Evolutionary conservation across 305 asterid species (phyloP).

Genomic region (Withania somnifera): DNA sequence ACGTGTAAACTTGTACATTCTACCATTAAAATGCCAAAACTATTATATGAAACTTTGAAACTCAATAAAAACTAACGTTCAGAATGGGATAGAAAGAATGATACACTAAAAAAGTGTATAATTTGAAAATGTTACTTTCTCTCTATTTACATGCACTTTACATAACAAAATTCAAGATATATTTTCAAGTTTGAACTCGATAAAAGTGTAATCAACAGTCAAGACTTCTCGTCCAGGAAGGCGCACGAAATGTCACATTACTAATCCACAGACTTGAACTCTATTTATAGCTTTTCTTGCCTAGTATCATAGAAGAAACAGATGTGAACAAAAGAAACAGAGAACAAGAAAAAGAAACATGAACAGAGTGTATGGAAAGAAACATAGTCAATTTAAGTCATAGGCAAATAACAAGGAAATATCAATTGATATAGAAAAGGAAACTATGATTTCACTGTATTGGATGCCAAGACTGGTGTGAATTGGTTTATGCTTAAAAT

Average conservation of each 20-base stretch:
- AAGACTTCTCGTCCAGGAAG: neutral
- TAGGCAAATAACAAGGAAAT: neutral
- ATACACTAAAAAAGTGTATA: neutral
- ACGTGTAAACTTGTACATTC: neutral
- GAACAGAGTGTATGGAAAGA: too few relatives aligned
- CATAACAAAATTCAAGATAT: neutral
- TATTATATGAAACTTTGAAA: neutral
- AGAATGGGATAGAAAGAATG: neutral
- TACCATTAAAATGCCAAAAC: neutral
- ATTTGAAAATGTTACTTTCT: too few relatives aligned
- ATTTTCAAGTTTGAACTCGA: neutral
- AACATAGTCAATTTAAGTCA: too few relatives aligned
- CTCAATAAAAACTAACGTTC: neutral
- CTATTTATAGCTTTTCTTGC: constrained; percentile 25
- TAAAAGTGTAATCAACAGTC: neutral
- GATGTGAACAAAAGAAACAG: too few relatives aligned
- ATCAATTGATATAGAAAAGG: neutral
- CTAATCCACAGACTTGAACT: constrained; percentile 11
- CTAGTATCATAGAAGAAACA: constrained; percentile 7
- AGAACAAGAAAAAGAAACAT: too few relatives aligned
- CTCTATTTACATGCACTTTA: neutral
- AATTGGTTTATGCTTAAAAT: neutral
- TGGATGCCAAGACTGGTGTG: neutral
- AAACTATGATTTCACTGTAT: neutral
- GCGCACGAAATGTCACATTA: neutral